Percentiles rank a stretch among this genome's conserved stretches.
Evolutionary conservation across 805 yeast genomes (phyloP).

Genomic region (Ogataea thermomethanolica): DNA sequence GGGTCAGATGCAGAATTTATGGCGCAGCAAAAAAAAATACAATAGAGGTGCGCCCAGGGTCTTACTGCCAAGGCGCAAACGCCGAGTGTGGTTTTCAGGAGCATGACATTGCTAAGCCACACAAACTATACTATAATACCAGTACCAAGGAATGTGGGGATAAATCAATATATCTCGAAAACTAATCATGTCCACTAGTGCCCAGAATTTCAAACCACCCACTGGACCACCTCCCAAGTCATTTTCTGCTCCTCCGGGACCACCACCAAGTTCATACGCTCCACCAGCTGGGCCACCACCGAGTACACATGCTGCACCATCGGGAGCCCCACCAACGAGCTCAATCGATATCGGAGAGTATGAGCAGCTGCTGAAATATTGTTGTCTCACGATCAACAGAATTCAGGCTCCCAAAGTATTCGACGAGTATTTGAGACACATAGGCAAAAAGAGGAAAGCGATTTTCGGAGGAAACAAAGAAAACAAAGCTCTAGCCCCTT

Average conservation of each 20-base stretch:
- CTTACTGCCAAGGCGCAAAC: no score
- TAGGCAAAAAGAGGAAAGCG: constrained; percentile 20
- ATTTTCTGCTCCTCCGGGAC: constrained; percentile 1
- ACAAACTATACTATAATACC: no score
- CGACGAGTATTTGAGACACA: constrained; percentile 19
- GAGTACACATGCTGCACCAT: constrained; percentile 14
- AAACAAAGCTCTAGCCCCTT: constrained; percentile 16
- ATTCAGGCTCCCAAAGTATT: constrained; percentile 24
- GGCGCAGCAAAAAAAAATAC: constrained; percentile 9
- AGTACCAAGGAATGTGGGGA: no score
- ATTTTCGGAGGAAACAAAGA: constrained; percentile 22
- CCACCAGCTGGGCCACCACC: constrained; percentile 18
- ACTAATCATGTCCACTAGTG: no score
- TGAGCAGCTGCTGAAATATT: constrained; percentile 14
- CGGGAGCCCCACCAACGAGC: constrained; percentile 19
- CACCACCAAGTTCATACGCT: constrained; percentile 11
- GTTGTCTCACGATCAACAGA: constrained; percentile 21
- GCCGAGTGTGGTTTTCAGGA: no score
- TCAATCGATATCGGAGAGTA: constrained; percentile 14
- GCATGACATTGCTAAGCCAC: no score
- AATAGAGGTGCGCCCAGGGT: neutral
- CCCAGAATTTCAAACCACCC: no score
- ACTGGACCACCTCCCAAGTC: no score
- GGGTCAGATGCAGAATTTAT: constrained; percentile 11
- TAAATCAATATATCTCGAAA: no score